Percentiles rank a stretch among this genome's conserved stretches.
These are phyloP conservation scores for Cytospora piceae DNA, from an alignment of 2,329 filamentous ascomycete genomes.

Conservation along the genomic window DNA sequence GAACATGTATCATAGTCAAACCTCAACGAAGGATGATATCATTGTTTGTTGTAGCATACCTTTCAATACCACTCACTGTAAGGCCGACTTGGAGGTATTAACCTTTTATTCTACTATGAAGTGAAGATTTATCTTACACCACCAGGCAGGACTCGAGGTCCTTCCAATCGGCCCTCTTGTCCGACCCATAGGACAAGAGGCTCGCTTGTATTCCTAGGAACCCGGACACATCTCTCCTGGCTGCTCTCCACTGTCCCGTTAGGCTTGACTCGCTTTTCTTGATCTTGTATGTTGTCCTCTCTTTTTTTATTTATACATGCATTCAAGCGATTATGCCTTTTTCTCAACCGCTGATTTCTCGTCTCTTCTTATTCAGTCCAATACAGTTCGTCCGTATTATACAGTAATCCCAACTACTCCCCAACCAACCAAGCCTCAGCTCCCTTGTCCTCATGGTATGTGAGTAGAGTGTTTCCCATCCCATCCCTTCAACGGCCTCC, in stretches of 20 bases:
- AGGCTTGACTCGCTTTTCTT: background rate
- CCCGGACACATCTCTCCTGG: background rate
- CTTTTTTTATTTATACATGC: background rate
- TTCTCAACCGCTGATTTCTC: background rate
- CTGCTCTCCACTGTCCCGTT: background rate
- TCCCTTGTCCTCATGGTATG: background rate
- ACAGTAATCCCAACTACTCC: background rate
- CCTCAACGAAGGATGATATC: too few relatives aligned
- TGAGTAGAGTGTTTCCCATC: slow-evolving; percentile 23
- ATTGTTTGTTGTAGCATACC: background rate
- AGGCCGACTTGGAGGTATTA: too few relatives aligned
- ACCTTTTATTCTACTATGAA: background rate
- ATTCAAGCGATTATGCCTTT: background rate
- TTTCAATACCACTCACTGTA: background rate
- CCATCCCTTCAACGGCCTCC: background rate
- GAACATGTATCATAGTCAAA: too few relatives aligned
- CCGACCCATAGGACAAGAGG: background rate
- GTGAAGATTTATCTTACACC: background rate
- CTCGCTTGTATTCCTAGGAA: background rate
- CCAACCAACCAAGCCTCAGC: background rate
- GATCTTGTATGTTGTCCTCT: background rate
- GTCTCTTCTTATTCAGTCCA: background rate
- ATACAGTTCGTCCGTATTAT: background rate
- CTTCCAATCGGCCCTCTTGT: too few relatives aligned
- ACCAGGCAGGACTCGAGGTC: background rate